phyloP scores from a whole-genome alignment of 441 rosid genomes.

The Daphne laureola region DNA sequence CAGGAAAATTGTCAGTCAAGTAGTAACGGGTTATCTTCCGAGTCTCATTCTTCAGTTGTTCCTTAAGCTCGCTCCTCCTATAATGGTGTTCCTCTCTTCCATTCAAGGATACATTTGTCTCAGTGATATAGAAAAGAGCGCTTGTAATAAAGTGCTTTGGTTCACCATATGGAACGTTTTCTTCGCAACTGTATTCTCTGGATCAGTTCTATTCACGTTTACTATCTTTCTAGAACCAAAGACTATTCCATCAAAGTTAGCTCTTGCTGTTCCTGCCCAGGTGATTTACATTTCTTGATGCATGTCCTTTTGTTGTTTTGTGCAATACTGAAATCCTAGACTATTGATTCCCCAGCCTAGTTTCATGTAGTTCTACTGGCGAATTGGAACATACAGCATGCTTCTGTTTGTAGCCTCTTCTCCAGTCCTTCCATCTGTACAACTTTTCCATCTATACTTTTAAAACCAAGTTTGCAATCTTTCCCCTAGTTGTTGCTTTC shows the following conservation, averaged over 20 bases:
- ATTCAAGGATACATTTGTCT: slow-evolving; percentile 87
- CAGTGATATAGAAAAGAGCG: slow-evolving; percentile 81
- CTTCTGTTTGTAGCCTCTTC: not conserved
- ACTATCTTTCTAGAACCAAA: slow-evolving; percentile 68
- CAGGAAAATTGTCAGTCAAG: slow-evolving; percentile 68
- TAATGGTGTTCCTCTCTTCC: slow-evolving; percentile 91
- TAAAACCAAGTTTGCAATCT: too few relatives aligned
- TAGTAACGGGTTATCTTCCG: slow-evolving; percentile 91
- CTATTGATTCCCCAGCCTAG: too few relatives aligned
- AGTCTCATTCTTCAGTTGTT: slow-evolving; percentile 78
- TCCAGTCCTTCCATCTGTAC: too few relatives aligned
- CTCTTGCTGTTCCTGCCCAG: slow-evolving; percentile 91
- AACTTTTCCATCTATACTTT: too few relatives aligned
- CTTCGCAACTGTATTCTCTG: slow-evolving; percentile 92
- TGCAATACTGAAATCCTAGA: not conserved
- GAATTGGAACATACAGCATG: not conserved
- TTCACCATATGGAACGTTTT: slow-evolving; percentile 92
- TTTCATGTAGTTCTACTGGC: too few relatives aligned
- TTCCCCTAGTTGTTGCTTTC: too few relatives aligned
- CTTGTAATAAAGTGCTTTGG: slow-evolving; percentile 92
- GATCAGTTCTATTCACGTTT: slow-evolving; percentile 56
- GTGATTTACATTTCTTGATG: slow-evolving; percentile 25
- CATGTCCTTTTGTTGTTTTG: slow-evolving; percentile 4
- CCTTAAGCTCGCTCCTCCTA: slow-evolving; percentile 77
- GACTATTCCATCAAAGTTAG: slow-evolving; percentile 63